phyloP scores from a whole-genome alignment of 202 grass and related monocot species.

The Thinopyrum obtusiflorum region DNA sequence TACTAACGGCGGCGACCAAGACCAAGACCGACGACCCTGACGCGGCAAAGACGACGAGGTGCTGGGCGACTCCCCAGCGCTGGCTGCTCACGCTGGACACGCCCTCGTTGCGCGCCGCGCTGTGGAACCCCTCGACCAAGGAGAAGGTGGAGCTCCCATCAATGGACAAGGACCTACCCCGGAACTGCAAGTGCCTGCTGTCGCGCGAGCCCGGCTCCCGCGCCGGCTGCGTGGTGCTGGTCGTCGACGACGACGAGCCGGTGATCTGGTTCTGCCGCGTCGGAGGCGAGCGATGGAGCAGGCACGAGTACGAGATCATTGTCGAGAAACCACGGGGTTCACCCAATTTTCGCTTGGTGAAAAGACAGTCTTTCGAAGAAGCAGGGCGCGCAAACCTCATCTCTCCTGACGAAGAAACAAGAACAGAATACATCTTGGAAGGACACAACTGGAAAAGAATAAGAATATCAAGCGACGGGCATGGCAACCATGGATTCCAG shows the following conservation, averaged over 20 bases:
- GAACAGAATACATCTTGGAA: background rate
- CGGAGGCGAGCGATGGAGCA: background rate
- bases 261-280: background rate
- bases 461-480: background rate
- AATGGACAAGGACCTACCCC: background rate
- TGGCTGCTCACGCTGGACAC: background rate
- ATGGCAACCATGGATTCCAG: background rate
- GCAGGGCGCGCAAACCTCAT: background rate
- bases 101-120: background rate
- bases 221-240: background rate
- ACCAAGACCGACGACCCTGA: no score
- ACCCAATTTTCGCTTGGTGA: background rate
- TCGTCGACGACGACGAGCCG: background rate
- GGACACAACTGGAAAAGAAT: background rate
- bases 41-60: background rate
- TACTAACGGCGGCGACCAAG: no score
- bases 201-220: background rate
- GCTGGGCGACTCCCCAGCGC: background rate
- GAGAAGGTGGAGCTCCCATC: background rate
- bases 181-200: background rate
- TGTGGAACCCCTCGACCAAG: background rate
- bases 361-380: background rate
- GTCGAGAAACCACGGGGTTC: background rate
- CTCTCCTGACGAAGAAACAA: background rate
- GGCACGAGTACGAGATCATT: no score